phyloP scores from a whole-genome alignment of 169 alveolate species.

The Plasmodium adleri region DNA sequence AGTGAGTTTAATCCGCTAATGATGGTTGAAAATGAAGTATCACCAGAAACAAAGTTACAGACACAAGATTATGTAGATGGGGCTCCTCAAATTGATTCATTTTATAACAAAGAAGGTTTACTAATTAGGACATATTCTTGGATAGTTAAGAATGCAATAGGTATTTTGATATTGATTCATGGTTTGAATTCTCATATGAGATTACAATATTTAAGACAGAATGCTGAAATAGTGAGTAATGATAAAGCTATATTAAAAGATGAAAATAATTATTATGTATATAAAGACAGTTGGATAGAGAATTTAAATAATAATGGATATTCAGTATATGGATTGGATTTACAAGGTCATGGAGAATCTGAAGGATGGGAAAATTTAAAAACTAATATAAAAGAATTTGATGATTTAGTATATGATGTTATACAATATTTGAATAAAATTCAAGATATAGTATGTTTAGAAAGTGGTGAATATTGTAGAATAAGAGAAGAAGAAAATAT shows the following conservation, averaged over 20 bases:
- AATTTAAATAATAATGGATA: conserved; percentile 77
- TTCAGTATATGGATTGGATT: conserved; percentile 81
- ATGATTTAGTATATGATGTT: conserved; percentile 80
- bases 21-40: not conserved
- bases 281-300: conserved; percentile 81
- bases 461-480: not conserved
- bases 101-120: conserved; percentile 78
- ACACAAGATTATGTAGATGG: conserved; percentile 48
- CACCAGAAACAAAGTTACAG: not conserved
- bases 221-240: conserved; percentile 74
- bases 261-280: conserved; percentile 64
- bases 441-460: conserved; percentile 22
- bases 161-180: conserved; percentile 78
- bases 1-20: not conserved
- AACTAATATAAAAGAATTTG: conserved; percentile 65
- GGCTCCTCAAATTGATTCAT: conserved; percentile 75
- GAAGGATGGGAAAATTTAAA: conserved; percentile 76
- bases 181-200: conserved; percentile 80
- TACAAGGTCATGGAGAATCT: conserved; percentile 83
- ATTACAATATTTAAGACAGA: conserved; percentile 80
- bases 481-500: conserved; percentile 20
- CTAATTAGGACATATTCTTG: conserved; percentile 78
- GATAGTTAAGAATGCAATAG: conserved; percentile 77
- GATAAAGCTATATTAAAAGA: conserved; percentile 53
- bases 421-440: conserved; percentile 80